A percentile compares a stretch with the other conserved stretches of the same genome.
Evolutionary conservation across 2,329 filamentous ascomycete species (phyloP).

Genomic region (Colletotrichum tropicale): DNA sequence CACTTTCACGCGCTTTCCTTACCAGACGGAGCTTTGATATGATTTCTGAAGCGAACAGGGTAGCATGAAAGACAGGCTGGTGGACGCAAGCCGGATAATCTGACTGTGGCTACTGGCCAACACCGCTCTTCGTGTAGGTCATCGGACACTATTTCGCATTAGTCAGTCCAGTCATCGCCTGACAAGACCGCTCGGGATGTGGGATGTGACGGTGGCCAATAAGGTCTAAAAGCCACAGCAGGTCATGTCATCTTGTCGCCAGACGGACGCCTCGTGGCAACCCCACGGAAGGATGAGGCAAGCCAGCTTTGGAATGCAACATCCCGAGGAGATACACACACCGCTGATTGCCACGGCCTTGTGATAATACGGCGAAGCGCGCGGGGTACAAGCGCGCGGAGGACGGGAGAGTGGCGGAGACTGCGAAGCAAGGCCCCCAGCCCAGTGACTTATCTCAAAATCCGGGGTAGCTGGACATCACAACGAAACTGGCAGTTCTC

Average conservation of each 20-base stretch:
- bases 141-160: constrained; percentile 20
- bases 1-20: too few species aligned
- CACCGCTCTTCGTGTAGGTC: constrained; percentile 22
- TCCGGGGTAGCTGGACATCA: neutral
- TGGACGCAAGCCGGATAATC: constrained; percentile 23
- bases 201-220: neutral
- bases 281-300: accelerated
- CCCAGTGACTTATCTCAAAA: neutral
- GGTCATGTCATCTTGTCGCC: neutral
- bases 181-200: neutral
- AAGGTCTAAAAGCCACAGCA: neutral
- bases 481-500: neutral
- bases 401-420: neutral
- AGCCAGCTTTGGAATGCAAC: accelerated
- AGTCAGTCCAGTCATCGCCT: accelerated
- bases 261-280: accelerated
- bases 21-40: too few species aligned
- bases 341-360: neutral
- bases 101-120: neutral
- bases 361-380: neutral
- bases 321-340: neutral
- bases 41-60: too few species aligned
- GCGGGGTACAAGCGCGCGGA: too few species aligned
- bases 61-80: constrained; percentile 25
- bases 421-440: neutral